Evolutionary conservation across 2,329 filamentous ascomycete species (phyloP).

Genomic region (Apiospora koreana): DNA sequence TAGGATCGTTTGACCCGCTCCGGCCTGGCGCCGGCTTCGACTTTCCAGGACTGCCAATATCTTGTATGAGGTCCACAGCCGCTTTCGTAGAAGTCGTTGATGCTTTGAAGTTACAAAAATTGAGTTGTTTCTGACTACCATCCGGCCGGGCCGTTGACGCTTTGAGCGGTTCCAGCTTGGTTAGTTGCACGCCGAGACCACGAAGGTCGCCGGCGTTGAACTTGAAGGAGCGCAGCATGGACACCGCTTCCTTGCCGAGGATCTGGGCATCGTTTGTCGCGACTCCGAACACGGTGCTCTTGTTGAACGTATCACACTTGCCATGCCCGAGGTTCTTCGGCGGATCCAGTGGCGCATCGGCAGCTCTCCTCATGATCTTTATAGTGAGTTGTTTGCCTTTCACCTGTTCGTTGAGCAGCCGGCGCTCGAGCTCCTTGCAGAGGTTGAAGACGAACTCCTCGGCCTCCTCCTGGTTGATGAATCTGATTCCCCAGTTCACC

Average conservation of each 20-base stretch:
- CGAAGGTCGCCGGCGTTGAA: conserved; percentile 92
- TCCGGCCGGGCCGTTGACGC: conserved; percentile 55
- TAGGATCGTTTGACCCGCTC: conserved; percentile 48
- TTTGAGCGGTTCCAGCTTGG: conserved; percentile 83
- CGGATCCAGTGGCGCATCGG: conserved; percentile 86
- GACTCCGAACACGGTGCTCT: conserved; percentile 79
- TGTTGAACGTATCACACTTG: conserved; percentile 93
- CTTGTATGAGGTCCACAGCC: conserved; percentile 48
- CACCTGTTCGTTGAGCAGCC: conserved; percentile 79
- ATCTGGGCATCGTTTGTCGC: conserved; percentile 74
- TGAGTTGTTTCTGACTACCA: conserved; percentile 77
- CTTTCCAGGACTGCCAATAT: conserved; percentile 39
- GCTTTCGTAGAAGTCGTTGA: conserved; percentile 40
- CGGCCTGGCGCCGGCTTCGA: conserved; percentile 30
- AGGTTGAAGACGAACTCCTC: conserved; percentile 88
- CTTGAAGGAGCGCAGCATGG: conserved; percentile 76
- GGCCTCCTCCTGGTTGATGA: conserved; percentile 87
- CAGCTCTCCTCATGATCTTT: conserved; percentile 88
- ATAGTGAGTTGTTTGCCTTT: conserved; percentile 87
- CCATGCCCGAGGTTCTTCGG: conserved; percentile 94
- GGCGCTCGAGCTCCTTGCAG: conserved; percentile 79
- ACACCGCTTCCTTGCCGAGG: conserved; percentile 81
- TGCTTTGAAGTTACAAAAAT: conserved; percentile 62
- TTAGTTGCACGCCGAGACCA: conserved; percentile 90
- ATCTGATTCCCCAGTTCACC: conserved; percentile 97